Evolutionary conservation across 345 rosid species (phyloP).

Genomic region (Eutrema heterophyllum): DNA sequence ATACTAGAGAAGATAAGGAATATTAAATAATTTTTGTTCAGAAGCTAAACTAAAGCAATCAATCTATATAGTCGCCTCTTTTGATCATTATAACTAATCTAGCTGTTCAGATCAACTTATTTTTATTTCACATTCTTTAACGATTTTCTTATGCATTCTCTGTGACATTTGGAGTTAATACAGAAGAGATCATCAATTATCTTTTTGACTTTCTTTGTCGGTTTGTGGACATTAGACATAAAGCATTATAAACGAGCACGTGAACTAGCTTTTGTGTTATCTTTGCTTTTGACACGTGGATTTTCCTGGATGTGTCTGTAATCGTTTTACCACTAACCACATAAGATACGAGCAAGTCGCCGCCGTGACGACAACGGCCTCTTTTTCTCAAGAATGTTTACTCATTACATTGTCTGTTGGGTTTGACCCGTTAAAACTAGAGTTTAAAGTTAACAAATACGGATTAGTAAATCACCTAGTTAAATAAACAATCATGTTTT

Average conservation of each 20-base stretch:
- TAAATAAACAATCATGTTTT: neutral
- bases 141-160: neutral
- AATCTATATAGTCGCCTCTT: neutral
- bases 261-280: slow-evolving; percentile 12
- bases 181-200: slow-evolving; percentile 11
- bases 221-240: slow-evolving; percentile 23
- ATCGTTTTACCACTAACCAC: neutral
- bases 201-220: slow-evolving; percentile 22
- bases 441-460: neutral
- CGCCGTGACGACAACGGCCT: slow-evolving; percentile 52
- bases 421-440: neutral
- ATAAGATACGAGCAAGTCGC: slow-evolving; percentile 24
- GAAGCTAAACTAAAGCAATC: neutral
- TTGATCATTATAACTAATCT: slow-evolving; percentile 1
- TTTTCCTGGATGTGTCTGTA: slow-evolving; percentile 16
- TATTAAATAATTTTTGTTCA: neutral
- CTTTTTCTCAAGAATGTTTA: slow-evolving; percentile 12
- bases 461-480: neutral
- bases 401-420: neutral
- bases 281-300: slow-evolving; percentile 26
- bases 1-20: neutral
- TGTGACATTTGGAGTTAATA: slow-evolving; percentile 1
- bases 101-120: neutral
- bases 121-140: neutral
- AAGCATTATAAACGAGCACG: slow-evolving; percentile 28